Evolutionary conservation across 805 yeast species (phyloP).

Genomic region (Dipodascopsis tothii): DNA sequence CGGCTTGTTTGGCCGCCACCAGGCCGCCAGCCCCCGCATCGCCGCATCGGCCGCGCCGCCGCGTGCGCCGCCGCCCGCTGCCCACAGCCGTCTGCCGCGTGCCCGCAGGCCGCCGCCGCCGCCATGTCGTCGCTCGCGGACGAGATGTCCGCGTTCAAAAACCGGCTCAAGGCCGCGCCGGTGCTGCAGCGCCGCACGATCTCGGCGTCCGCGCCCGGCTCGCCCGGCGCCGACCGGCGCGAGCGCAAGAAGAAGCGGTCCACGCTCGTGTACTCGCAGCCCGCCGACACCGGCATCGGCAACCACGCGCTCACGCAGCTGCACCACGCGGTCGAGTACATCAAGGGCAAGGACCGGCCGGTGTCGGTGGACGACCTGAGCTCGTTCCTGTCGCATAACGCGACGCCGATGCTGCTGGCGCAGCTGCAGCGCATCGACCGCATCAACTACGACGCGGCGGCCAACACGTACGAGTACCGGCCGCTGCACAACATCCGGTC

Average conservation of each 20-base stretch:
- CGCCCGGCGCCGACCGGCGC: constrained; percentile 11
- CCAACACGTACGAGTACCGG: constrained; percentile 70
- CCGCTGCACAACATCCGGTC: constrained; percentile 82
- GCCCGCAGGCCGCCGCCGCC: no score
- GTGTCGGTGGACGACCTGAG: constrained; percentile 59
- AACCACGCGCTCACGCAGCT: constrained; percentile 74
- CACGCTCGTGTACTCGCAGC: constrained; percentile 28
- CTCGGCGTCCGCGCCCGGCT: constrained; percentile 1
- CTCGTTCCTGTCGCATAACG: constrained; percentile 54
- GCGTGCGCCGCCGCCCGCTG: neutral
- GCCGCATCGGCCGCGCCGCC: no score
- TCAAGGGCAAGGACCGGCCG: constrained; percentile 65
- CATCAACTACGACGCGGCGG: constrained; percentile 56
- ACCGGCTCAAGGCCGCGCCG: constrained; percentile 52
- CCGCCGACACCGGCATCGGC: constrained; percentile 38
- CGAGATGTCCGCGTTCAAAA: constrained; percentile 59
- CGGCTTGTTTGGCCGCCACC: no score
- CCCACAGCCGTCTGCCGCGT: neutral
- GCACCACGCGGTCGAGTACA: constrained; percentile 83
- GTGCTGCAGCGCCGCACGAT: constrained; percentile 31
- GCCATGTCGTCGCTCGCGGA: constrained; percentile 37
- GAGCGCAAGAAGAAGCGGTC: neutral
- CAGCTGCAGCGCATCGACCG: constrained; percentile 69
- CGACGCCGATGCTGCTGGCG: constrained; percentile 60
- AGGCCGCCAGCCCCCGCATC: no score